These are phyloP conservation scores for Selaginella moellendorffii DNA, from an alignment of 75 land plant genomes.

Conservation along the genomic window DNA sequence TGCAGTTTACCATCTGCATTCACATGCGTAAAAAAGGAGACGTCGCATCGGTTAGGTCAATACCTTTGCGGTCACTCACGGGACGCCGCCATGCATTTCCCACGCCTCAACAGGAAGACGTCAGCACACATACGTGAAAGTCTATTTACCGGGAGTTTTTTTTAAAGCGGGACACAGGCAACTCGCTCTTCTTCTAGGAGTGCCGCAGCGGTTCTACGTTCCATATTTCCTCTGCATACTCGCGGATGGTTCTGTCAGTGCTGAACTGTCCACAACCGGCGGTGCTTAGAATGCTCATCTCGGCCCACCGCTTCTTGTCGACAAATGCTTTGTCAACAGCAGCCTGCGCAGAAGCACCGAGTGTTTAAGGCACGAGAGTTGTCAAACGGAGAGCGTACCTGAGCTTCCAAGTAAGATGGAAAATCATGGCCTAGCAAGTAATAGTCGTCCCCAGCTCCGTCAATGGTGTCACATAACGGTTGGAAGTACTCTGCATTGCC, in stretches of 20 bases:
- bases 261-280: conserved; percentile 65
- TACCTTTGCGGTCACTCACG: background rate
- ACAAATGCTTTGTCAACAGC: conserved; percentile 53
- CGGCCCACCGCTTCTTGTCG: conserved; percentile 47
- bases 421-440: conserved; percentile 61
- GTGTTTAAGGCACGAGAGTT: too few species aligned
- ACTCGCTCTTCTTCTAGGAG: too few species aligned
- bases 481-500: conserved; percentile 56
- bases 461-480: conserved; percentile 49
- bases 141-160: background rate
- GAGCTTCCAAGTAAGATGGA: conserved; percentile 55
- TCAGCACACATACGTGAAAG: background rate
- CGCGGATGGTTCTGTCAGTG: conserved; percentile 48
- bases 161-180: background rate
- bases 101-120: background rate
- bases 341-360: conserved; percentile 40
- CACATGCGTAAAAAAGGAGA: background rate
- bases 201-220: conserved; percentile 32
- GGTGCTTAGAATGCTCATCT: conserved; percentile 64
- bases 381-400: too few species aligned
- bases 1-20: background rate
- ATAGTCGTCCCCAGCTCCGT: conserved; percentile 33
- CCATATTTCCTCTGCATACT: conserved; percentile 62
- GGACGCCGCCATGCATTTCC: background rate
- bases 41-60: background rate